Conservation (phyloP, 768 basidiomycete species). For the Macrolepiota fuliginosa region DNA sequence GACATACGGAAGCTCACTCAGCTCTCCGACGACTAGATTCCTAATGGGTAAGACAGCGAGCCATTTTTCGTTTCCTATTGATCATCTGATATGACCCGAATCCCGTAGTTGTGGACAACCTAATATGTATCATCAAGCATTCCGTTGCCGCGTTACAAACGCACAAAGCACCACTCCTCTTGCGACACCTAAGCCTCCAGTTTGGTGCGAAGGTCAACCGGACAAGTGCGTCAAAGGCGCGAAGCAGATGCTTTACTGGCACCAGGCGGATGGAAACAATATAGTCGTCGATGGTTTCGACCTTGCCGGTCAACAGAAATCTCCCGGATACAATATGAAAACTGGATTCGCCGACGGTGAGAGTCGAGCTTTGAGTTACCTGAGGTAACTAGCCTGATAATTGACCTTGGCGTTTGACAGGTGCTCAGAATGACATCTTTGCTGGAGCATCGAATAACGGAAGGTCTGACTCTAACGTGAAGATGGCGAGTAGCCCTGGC, state of each 20-base stretch:
- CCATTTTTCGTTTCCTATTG: not conserved
- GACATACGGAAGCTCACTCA: not conserved
- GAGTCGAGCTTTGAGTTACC: slow-evolving; percentile 16
- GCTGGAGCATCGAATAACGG: not conserved
- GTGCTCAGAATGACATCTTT: slow-evolving; percentile 14
- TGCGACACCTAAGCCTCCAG: slow-evolving; percentile 40
- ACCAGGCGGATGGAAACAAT: slow-evolving; percentile 48
- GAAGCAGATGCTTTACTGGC: slow-evolving; percentile 57
- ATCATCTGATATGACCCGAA: not conserved
- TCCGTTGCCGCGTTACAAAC: slow-evolving; percentile 47
- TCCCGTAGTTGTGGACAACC: slow-evolving; percentile 44
- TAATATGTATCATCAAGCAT: slow-evolving; percentile 49
- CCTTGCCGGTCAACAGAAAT: slow-evolving; percentile 34
- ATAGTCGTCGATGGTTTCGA: slow-evolving; percentile 42
- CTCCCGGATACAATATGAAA: slow-evolving; percentile 48
- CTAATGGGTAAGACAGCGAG: slow-evolving; percentile 32
- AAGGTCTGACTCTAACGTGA: not conserved
- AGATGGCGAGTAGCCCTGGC: not conserved
- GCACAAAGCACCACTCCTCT: slow-evolving; percentile 38
- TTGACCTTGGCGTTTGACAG: not conserved
- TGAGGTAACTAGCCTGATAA: not conserved
- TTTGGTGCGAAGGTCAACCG: slow-evolving; percentile 50
- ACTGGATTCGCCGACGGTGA: slow-evolving; percentile 46
- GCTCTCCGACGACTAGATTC: slow-evolving; percentile 23
- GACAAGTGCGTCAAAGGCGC: slow-evolving; percentile 42